These are phyloP conservation scores for Crucibulum laeve DNA, from an alignment of 768 basidiomycete genomes.

Conservation along the genomic window DNA sequence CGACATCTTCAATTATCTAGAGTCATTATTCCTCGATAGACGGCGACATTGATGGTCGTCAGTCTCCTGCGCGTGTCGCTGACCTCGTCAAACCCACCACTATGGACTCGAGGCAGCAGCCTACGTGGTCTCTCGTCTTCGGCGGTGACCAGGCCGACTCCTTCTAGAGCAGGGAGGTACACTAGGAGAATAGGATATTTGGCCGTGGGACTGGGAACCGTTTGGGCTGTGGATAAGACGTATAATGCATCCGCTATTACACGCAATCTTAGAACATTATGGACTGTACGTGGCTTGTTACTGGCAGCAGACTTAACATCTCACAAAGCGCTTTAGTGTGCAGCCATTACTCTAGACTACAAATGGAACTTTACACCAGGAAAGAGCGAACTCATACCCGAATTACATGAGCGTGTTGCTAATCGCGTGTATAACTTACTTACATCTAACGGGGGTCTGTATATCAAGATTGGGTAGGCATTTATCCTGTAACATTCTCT, in stretches of 20 bases:
- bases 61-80: too few relatives aligned
- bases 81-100: too few relatives aligned
- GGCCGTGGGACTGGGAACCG: slow-evolving; percentile 30
- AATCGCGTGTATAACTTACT: slow-evolving; percentile 72
- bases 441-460: slow-evolving; percentile 78
- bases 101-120: too few relatives aligned
- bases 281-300: slow-evolving; percentile 32
- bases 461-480: slow-evolving; percentile 71
- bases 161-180: slow-evolving; percentile 10
- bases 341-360: slow-evolving; percentile 73
- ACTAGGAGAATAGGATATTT: slow-evolving; percentile 30
- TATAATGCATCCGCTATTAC: slow-evolving; percentile 57
- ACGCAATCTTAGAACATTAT: slow-evolving; percentile 50
- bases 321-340: slow-evolving; percentile 39
- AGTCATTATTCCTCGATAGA: too few relatives aligned
- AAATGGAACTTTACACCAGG: slow-evolving; percentile 82
- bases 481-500: neutral
- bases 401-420: slow-evolving; percentile 83
- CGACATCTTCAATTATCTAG: too few relatives aligned
- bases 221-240: slow-evolving; percentile 41
- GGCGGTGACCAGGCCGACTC: too few relatives aligned
- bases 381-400: slow-evolving; percentile 68
- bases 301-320: neutral
- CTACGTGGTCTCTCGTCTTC: too few relatives aligned
- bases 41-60: too few relatives aligned